phyloP scores from a whole-genome alignment of 768 basidiomycete genomes.

The Boletus edulis region DNA sequence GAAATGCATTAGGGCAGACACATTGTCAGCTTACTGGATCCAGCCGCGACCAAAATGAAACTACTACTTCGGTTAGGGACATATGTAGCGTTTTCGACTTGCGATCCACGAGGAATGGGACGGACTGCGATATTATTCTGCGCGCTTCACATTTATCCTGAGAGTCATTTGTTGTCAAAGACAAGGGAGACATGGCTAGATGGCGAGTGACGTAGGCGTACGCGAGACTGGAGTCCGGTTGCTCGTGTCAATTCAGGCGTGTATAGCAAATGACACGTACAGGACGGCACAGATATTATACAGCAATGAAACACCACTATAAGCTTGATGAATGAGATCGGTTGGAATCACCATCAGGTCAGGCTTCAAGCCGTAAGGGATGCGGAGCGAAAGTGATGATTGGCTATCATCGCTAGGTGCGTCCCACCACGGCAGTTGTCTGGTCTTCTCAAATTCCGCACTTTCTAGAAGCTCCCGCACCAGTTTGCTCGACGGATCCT shows the following conservation, averaged over 20 bases:
- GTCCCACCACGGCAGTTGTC: conserved; percentile 75
- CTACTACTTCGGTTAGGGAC: conserved; percentile 50
- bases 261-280: conserved; percentile 41
- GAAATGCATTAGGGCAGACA: not conserved
- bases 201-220: conserved; percentile 68
- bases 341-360: conserved; percentile 45
- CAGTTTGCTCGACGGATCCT: conserved; percentile 60
- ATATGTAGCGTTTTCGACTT: conserved; percentile 54
- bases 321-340: conserved; percentile 40
- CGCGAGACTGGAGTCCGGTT: conserved; percentile 46
- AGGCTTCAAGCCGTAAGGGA: conserved; percentile 40
- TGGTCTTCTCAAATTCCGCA: conserved; percentile 49
- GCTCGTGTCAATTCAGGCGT: not conserved
- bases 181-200: conserved; percentile 58
- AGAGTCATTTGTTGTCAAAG: conserved; percentile 36
- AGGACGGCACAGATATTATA: conserved; percentile 70
- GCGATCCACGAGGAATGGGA: conserved; percentile 64
- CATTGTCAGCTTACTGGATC: conserved; percentile 31
- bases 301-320: conserved; percentile 43
- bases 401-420: conserved; percentile 10
- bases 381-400: not conserved
- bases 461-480: conserved; percentile 59
- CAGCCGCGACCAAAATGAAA: conserved; percentile 66
- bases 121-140: conserved; percentile 46
- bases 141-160: conserved; percentile 48